Percentiles rank a stretch among this genome's conserved stretches.
Conservation (phyloP, 805 yeast species). For the Yarrowia keelungensis region DNA sequence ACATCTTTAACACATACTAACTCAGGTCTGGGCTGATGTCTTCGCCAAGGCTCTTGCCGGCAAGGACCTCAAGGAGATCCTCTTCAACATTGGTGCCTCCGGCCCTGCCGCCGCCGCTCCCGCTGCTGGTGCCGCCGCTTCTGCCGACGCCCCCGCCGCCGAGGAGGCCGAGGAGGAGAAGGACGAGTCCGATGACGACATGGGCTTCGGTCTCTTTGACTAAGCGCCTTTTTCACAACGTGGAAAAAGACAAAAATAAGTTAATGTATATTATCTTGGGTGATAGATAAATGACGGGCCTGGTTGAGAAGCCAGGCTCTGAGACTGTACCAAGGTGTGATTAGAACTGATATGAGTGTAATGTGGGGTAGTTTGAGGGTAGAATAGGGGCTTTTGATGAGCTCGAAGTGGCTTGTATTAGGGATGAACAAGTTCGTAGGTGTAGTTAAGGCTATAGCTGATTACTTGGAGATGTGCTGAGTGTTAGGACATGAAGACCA, state of each 20-base stretch:
- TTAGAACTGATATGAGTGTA: too few relatives aligned
- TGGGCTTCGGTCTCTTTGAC: slow-evolving; percentile 96
- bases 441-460: too few relatives aligned
- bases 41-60: slow-evolving; percentile 88
- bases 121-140: slow-evolving; percentile 68
- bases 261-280: slow-evolving; percentile 37
- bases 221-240: slow-evolving; percentile 50
- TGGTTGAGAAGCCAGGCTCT: too few relatives aligned
- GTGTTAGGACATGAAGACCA: too few relatives aligned
- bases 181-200: slow-evolving; percentile 76
- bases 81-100: slow-evolving; percentile 67
- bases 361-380: too few relatives aligned
- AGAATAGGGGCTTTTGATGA: too few relatives aligned
- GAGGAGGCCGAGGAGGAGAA: slow-evolving; percentile 62
- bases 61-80: slow-evolving; percentile 81
- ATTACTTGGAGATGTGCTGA: too few relatives aligned
- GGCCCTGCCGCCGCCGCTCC: slow-evolving; percentile 68
- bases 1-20: slow-evolving; percentile 8
- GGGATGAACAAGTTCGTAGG: too few relatives aligned
- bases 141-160: slow-evolving; percentile 66
- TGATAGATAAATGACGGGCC: neutral
- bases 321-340: neutral
- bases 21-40: slow-evolving; percentile 77
- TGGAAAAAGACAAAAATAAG: slow-evolving; percentile 20
- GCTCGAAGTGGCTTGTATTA: too few relatives aligned